These are phyloP conservation scores for Clavispora vitiphila DNA, from an alignment of 805 yeast genomes.

Conservation along the genomic window DNA sequence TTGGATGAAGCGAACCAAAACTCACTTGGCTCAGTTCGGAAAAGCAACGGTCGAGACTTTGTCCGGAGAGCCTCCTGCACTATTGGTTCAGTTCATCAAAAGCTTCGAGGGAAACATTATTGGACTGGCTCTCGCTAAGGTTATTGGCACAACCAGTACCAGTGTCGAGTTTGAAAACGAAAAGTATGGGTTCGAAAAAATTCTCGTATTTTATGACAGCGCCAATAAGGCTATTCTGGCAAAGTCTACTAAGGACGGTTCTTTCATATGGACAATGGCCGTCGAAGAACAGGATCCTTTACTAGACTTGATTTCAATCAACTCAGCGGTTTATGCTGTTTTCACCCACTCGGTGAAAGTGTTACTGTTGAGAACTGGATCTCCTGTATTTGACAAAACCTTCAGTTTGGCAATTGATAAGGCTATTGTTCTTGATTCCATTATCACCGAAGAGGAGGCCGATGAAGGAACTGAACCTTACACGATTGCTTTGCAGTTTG, in stretches of 20 bases:
- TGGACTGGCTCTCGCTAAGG: not conserved
- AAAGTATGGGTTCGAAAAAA: conserved; percentile 29
- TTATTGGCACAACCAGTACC: not conserved
- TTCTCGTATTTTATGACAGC: conserved; percentile 25
- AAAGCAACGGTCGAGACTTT: conserved; percentile 12
- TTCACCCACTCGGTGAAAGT: conserved; percentile 7
- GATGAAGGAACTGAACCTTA: not conserved
- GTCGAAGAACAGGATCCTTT: conserved; percentile 1
- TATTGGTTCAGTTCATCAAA: not conserved
- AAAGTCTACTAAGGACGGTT: conserved; percentile 9
- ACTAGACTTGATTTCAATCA: conserved; percentile 3
- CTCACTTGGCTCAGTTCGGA: conserved; percentile 34
- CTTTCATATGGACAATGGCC: conserved; percentile 4
- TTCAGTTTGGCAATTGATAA: conserved; percentile 4
- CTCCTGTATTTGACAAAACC: not conserved
- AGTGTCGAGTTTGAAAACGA: conserved; percentile 10
- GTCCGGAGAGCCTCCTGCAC: not conserved
- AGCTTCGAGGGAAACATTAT: not conserved
- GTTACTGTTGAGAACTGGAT: conserved; percentile 13
- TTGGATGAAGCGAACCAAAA: conserved; percentile 25
- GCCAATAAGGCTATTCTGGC: conserved; percentile 7
- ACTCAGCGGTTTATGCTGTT: conserved; percentile 8
- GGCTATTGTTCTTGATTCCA: not conserved
- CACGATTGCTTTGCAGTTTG: conserved; percentile 8
- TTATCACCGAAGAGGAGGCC: conserved; percentile 1